These are phyloP conservation scores for Backusella parvicylindrica DNA, from an alignment of 192 early-diverging fungal genomes.

Conservation along the genomic window DNA sequence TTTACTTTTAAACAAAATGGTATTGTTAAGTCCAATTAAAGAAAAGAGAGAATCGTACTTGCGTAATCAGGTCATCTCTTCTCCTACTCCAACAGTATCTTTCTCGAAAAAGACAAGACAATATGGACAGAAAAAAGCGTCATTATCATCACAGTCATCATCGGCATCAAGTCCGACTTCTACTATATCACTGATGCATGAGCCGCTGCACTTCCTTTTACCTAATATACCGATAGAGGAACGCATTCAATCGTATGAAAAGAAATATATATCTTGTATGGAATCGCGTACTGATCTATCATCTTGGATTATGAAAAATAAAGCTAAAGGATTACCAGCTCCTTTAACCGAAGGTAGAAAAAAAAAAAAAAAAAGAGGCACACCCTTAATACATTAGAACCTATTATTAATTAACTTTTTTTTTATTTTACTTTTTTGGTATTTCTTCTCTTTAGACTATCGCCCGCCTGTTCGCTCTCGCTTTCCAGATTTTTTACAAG, in stretches of 20 bases:
- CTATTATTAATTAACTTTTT: neutral
- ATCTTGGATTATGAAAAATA: neutral
- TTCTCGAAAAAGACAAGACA: neutral
- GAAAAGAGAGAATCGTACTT: neutral
- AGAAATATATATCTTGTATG: neutral
- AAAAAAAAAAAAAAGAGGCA: neutral
- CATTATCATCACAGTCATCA: neutral
- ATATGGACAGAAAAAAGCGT: neutral
- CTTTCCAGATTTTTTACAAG: neutral
- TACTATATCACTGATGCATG: neutral
- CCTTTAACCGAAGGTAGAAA: slow-evolving; percentile 10
- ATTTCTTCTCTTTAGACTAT: neutral
- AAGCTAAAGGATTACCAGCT: neutral
- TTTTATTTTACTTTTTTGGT: neutral
- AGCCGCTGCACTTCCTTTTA: neutral
- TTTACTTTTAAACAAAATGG: neutral
- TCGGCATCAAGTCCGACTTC: neutral
- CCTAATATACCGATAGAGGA: neutral
- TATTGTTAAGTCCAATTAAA: neutral
- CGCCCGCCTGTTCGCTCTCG: neutral
- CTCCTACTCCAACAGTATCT: neutral
- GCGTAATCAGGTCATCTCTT: neutral
- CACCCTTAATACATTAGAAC: neutral
- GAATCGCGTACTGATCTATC: slow-evolving; percentile 7
- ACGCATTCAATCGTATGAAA: neutral